Percentiles rank a stretch among this genome's conserved stretches.
Conservation (phyloP, 768 basidiomycete species). For the Trametopsis cervina region DNA sequence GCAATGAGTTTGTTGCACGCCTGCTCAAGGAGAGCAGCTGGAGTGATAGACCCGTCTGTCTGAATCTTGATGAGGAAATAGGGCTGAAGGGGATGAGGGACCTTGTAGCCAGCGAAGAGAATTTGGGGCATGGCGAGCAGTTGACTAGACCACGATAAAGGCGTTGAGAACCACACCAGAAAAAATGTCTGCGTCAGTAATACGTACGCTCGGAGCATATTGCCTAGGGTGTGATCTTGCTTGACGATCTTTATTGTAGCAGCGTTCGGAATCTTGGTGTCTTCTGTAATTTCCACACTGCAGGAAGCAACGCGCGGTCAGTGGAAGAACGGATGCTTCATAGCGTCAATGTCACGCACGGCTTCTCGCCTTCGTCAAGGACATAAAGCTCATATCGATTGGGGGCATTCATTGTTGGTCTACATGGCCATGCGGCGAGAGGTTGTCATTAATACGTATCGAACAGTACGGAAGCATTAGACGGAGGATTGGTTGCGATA, state of each 20-base stretch:
- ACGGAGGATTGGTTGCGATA: too few species aligned
- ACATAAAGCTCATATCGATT: conserved; percentile 87
- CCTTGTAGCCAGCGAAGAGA: conserved; percentile 96
- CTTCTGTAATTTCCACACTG: conserved; percentile 88
- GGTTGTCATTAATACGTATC: neutral
- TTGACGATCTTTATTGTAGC: conserved; percentile 92
- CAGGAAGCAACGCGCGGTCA: conserved; percentile 6
- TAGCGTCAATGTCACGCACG: conserved; percentile 51
- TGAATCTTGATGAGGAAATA: conserved; percentile 94
- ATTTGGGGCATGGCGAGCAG: conserved; percentile 82
- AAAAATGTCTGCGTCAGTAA: neutral
- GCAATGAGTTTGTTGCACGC: conserved; percentile 79
- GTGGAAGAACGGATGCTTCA: conserved; percentile 9
- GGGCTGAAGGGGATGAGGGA: conserved; percentile 93
- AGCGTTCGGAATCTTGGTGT: conserved; percentile 96
- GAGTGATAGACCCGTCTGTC: conserved; percentile 83
- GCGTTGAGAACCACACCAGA: conserved; percentile 36
- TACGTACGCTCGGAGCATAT: conserved; percentile 91
- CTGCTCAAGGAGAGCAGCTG: conserved; percentile 74
- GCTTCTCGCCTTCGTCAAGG: conserved; percentile 87
- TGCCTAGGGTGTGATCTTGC: conserved; percentile 95
- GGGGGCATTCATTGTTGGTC: conserved; percentile 78
- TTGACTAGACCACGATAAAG: conserved; percentile 47
- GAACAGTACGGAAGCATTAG: neutral
- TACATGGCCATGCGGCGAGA: conserved; percentile 1